phyloP scores from a whole-genome alignment of 2,329 filamentous ascomycete genomes.

The Alternaria brassicae region DNA sequence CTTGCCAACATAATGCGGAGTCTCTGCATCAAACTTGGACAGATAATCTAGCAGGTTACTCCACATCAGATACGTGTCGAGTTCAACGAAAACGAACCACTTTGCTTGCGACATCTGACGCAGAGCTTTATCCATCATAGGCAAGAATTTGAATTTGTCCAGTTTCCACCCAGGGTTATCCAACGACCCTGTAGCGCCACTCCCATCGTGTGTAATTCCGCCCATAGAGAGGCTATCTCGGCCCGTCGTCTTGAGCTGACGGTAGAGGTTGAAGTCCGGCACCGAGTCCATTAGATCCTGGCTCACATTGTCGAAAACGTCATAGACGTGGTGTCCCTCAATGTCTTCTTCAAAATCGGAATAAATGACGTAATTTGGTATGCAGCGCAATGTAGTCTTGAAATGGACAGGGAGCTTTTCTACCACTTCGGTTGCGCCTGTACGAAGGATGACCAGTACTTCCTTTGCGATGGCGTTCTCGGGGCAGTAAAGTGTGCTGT shows the following conservation, averaged over 20 bases:
- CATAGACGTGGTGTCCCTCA: slow-evolving; percentile 32
- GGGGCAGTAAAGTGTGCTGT: neutral
- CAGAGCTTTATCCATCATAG: slow-evolving; percentile 37
- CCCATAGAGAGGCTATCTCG: slow-evolving; percentile 23
- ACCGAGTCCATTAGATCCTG: slow-evolving; percentile 29
- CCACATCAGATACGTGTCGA: slow-evolving; percentile 64
- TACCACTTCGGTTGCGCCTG: slow-evolving; percentile 62
- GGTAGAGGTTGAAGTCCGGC: slow-evolving; percentile 43
- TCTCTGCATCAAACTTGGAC: slow-evolving; percentile 54
- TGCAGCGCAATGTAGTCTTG: slow-evolving; percentile 44
- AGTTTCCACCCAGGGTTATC: slow-evolving; percentile 32
- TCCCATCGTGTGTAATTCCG: slow-evolving; percentile 24
- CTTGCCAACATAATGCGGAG: slow-evolving; percentile 60
- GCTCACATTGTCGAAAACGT: slow-evolving; percentile 38
- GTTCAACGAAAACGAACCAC: slow-evolving; percentile 66
- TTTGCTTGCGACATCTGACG: slow-evolving; percentile 53
- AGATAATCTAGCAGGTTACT: slow-evolving; percentile 60
- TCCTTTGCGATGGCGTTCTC: slow-evolving; percentile 36
- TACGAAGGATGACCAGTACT: slow-evolving; percentile 62
- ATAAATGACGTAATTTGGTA: slow-evolving; percentile 41
- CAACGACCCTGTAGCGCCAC: slow-evolving; percentile 7
- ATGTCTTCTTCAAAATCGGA: slow-evolving; percentile 44
- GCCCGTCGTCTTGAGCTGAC: slow-evolving; percentile 34
- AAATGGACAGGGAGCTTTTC: slow-evolving; percentile 59
- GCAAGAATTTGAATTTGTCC: slow-evolving; percentile 47